phyloP scores from a whole-genome alignment of 2,329 filamentous ascomycete genomes.

The Cytospora piceicola region DNA sequence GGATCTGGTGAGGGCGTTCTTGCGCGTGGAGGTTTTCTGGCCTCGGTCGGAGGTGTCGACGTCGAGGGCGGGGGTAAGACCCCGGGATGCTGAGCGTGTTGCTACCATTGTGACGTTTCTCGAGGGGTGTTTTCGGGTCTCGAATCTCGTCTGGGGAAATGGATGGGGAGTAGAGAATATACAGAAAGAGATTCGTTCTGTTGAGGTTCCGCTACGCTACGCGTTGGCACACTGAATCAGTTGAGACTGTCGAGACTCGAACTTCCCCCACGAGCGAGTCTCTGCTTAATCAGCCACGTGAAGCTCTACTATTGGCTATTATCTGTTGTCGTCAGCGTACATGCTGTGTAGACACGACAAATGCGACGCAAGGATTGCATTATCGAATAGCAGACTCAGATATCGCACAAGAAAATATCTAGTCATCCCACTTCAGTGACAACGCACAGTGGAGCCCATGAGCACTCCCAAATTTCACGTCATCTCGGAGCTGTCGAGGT shows the following conservation, averaged over 20 bases:
- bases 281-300: not conserved
- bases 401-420: not conserved
- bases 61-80: slow-evolving; percentile 23
- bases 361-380: not conserved
- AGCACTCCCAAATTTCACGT: slow-evolving; percentile 5
- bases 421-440: not conserved
- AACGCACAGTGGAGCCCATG: slow-evolving; percentile 1
- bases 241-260: not conserved
- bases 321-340: not conserved
- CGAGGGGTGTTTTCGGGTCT: not conserved
- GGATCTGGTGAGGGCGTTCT: slow-evolving; percentile 16
- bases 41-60: slow-evolving; percentile 18
- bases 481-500: not conserved
- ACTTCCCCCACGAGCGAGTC: not conserved
- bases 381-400: not conserved
- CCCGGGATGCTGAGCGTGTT: slow-evolving; percentile 29
- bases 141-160: not conserved
- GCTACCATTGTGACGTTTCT: slow-evolving; percentile 23
- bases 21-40: slow-evolving; percentile 13
- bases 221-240: not conserved
- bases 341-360: not conserved
- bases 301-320: not conserved
- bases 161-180: not conserved
- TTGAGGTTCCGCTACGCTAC: too few species aligned
- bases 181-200: not conserved